Conservation (phyloP, 352 stramenopile species). For the Globisporangium takayamanum region DNA sequence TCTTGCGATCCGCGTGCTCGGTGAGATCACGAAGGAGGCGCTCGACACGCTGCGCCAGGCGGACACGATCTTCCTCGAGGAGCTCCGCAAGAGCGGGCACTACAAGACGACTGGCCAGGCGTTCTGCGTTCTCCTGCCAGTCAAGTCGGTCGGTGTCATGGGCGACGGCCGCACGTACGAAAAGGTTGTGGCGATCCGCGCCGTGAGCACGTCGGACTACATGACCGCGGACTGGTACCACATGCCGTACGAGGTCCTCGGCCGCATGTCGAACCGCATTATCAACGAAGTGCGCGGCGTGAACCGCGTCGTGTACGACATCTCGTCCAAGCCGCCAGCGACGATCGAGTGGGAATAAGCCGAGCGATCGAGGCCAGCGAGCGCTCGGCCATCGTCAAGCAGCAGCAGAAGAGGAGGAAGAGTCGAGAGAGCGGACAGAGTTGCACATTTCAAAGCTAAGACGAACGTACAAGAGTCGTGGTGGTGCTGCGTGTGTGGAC, state of each 20-base stretch:
- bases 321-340: slow-evolving; percentile 98
- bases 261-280: slow-evolving; percentile 96
- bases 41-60: slow-evolving; percentile 96
- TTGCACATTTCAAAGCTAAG: no score
- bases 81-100: slow-evolving; percentile 93
- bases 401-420: no score
- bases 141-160: slow-evolving; percentile 98
- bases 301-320: slow-evolving; percentile 99
- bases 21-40: slow-evolving; percentile 92
- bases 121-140: slow-evolving; percentile 96
- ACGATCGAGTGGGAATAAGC: slow-evolving; percentile 99
- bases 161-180: slow-evolving; percentile 97
- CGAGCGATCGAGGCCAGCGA: not conserved
- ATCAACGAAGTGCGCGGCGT: slow-evolving; percentile 99
- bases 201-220: slow-evolving; percentile 98
- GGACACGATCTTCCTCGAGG: slow-evolving; percentile 97
- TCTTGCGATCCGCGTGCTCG: slow-evolving; percentile 97
- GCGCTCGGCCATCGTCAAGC: no score
- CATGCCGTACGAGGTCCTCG: slow-evolving; percentile 97
- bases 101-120: slow-evolving; percentile 99
- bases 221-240: slow-evolving; percentile 99
- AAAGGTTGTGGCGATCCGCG: slow-evolving; percentile 93
- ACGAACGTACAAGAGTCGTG: no score
- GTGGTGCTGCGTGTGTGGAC: no score
- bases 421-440: no score